A percentile compares a stretch with the other conserved stretches of the same genome.
Evolutionary conservation across 257 asterid species (phyloP).

Genomic region (Gentiana straminea): DNA sequence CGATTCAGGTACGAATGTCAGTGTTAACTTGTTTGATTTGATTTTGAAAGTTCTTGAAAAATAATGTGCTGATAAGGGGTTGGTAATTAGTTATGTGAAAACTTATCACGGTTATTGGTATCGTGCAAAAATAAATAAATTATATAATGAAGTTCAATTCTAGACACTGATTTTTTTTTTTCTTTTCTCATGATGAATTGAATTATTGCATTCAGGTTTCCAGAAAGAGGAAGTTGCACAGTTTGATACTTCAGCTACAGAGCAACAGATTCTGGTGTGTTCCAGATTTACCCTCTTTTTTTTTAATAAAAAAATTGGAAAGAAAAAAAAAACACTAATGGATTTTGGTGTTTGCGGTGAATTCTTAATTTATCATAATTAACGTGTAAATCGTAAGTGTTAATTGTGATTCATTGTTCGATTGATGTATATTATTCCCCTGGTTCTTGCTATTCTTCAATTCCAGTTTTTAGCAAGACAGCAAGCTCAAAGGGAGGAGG

Average conservation of each 20-base stretch:
- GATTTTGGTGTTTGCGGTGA: too few relatives aligned
- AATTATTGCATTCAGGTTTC: slow-evolving; percentile 34
- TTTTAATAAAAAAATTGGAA: neutral
- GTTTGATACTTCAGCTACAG: slow-evolving; percentile 68
- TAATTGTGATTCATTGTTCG: neutral
- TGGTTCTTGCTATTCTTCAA: slow-evolving; percentile 14
- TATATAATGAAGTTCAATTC: neutral
- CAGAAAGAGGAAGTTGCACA: slow-evolving; percentile 52
- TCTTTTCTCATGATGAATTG: slow-evolving; percentile 9
- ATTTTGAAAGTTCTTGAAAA: neutral
- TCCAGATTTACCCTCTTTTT: slow-evolving; percentile 11
- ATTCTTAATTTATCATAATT: too few relatives aligned
- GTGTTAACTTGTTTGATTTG: neutral
- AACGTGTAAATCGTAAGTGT: neutral
- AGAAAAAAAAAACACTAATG: neutral
- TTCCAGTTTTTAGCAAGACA: slow-evolving; percentile 96
- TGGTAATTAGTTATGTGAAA: neutral
- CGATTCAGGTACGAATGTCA: slow-evolving; percentile 41
- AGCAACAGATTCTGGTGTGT: slow-evolving; percentile 91
- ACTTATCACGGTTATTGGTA: neutral
- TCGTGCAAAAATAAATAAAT: too few relatives aligned
- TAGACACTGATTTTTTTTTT: neutral
- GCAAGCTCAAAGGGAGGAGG: slow-evolving; percentile 99
- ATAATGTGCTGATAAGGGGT: neutral
- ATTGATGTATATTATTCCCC: neutral